Percentiles rank a stretch among this genome's conserved stretches.
Conservation (phyloP, 495 filamentous ascomycete species). For the Evansstolkia leycettana region DNA sequence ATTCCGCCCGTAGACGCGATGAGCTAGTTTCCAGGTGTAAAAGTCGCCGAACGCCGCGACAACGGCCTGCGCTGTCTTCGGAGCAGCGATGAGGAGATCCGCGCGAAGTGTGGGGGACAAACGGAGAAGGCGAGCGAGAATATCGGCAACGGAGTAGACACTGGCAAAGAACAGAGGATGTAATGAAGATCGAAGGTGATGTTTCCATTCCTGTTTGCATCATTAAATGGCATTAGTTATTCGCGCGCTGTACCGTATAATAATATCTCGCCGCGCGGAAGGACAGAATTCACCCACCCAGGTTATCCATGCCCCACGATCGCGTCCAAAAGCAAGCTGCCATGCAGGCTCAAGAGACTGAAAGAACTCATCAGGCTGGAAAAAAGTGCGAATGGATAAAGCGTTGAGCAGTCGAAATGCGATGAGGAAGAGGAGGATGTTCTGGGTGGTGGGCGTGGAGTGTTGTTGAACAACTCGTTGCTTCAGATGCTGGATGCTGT, state of each 20-base stretch:
- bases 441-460: slow-evolving; percentile 5
- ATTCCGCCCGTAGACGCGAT: slow-evolving; percentile 53
- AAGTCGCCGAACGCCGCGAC: slow-evolving; percentile 73
- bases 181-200: slow-evolving; percentile 83
- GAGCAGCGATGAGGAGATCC: slow-evolving; percentile 55
- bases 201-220: slow-evolving; percentile 88
- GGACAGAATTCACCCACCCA: slow-evolving; percentile 54
- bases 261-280: too few relatives aligned
- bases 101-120: slow-evolving; percentile 39
- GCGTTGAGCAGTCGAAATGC: slow-evolving; percentile 75
- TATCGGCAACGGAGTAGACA: slow-evolving; percentile 53
- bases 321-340: slow-evolving; percentile 68
- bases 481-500: background rate
- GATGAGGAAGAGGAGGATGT: slow-evolving; percentile 51
- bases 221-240: too few relatives aligned
- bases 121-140: slow-evolving; percentile 35
- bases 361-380: slow-evolving; percentile 99
- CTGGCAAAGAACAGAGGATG: slow-evolving; percentile 76
- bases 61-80: slow-evolving; percentile 63
- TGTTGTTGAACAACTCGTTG: slow-evolving; percentile 7
- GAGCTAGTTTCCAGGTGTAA: slow-evolving; percentile 78
- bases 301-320: slow-evolving; percentile 82
- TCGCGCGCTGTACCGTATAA: too few relatives aligned
- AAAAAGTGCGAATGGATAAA: slow-evolving; percentile 80
- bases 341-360: slow-evolving; percentile 94